Evolutionary conservation across 768 basidiomycete species (phyloP), one percentile per base, ranked within the genome.

Genomic region (Lentinula sp.): DNA sequence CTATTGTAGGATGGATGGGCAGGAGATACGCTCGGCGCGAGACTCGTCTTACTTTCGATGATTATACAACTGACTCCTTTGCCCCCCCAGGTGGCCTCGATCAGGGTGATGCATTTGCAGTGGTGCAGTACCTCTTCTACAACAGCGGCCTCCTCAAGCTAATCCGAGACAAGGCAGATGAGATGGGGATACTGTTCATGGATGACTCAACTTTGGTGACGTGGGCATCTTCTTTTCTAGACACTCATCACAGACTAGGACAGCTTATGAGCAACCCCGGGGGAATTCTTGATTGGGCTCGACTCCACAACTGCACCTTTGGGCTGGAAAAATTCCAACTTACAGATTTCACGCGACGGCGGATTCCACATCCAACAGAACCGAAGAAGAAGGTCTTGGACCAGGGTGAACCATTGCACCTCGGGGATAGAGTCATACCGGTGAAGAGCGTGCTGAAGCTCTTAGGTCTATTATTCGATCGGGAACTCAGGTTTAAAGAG

Each of bases 101-200:
- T 1, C 72, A 75, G 61, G 74, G 73, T 0, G 62, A 66, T 61
- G 65, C 71, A 1, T 31, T 68, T 2, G 71, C 71, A 0, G 61
- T 60, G 45, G 63, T 70, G 1, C 59, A 68, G 0, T 74, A 70
- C 59, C 57, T 67, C 6, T 64, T 70, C 42, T 70, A 71, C 50
- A 67, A 65, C 57, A 57, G 65, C 18, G 63, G 62, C 46, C 51
- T 70, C 1, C 42, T 73, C 1, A 63, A 68, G 2, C 54, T 67
- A 1, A 42, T 62, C 5, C 58, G 51, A 16, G 35, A 42, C 13
- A 60, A 61, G 21, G 13, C 51, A 16, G 51, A 62, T 55, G 23
- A 52, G 4, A 45, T 60, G 1, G 52, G 55, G 5, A 9, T 61
- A 4, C 65, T 54, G 8, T 68, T 65, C 51, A 63, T 70, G 10